Conservation (phyloP, 352 stramenopile genomes). For the Phytophthora colocasiae region DNA sequence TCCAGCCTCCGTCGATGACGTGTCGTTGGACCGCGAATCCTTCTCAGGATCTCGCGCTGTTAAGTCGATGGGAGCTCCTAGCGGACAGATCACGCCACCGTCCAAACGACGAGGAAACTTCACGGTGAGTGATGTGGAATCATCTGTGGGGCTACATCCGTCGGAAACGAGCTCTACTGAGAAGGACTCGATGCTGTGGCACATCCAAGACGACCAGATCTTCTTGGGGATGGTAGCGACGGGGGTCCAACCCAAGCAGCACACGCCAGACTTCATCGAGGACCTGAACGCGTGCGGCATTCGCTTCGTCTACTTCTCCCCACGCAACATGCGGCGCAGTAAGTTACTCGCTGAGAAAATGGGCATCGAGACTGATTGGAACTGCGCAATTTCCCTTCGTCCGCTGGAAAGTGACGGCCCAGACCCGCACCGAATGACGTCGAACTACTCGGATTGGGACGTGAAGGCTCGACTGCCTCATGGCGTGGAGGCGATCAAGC, state of each 20-base stretch:
- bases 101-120: slow-evolving; percentile 32
- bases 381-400: slow-evolving; percentile 98
- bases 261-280: slow-evolving; percentile 96
- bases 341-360: slow-evolving; percentile 98
- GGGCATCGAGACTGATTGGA: slow-evolving; percentile 99
- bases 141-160: slow-evolving; percentile 52
- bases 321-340: slow-evolving; percentile 97
- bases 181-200: slow-evolving; percentile 73
- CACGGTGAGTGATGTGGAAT: slow-evolving; percentile 59
- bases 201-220: slow-evolving; percentile 96
- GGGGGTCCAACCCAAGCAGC: slow-evolving; percentile 93
- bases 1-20: slow-evolving; percentile 36
- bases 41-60: slow-evolving; percentile 12
- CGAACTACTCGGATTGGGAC: slow-evolving; percentile 98
- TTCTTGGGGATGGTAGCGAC: slow-evolving; percentile 98
- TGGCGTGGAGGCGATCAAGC: slow-evolving; percentile 95
- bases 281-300: slow-evolving; percentile 95
- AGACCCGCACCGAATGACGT: slow-evolving; percentile 97
- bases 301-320: slow-evolving; percentile 99
- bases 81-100: slow-evolving; percentile 35
- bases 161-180: slow-evolving; percentile 63
- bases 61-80: slow-evolving; percentile 37
- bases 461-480: slow-evolving; percentile 96
- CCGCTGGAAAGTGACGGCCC: slow-evolving; percentile 91
- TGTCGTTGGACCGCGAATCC: slow-evolving; percentile 23